Conservation (phyloP, 192 early-diverging fungal species). For the Lobosporangium transversale region DNA sequence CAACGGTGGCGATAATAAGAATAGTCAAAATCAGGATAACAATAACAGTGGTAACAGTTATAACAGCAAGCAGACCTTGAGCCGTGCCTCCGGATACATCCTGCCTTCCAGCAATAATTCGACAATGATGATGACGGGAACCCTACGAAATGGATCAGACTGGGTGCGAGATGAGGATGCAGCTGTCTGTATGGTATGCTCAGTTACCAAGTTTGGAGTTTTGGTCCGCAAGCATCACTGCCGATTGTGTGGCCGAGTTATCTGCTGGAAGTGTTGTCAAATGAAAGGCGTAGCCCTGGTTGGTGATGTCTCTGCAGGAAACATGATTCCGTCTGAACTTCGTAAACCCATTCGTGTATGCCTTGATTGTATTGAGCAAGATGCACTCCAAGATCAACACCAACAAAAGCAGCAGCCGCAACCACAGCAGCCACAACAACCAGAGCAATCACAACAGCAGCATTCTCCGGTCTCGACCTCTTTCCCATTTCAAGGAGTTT, state of each 20-base stretch:
- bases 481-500: conserved; percentile 28
- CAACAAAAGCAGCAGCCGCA: conserved; percentile 7
- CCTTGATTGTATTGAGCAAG: conserved; percentile 40
- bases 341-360: conserved; percentile 35
- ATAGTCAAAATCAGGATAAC: too few species aligned
- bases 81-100: not conserved
- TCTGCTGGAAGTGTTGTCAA: conserved; percentile 69
- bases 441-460: conserved; percentile 1
- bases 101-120: conserved; percentile 4
- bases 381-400: not conserved
- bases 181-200: conserved; percentile 50
- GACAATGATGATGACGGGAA: conserved; percentile 5
- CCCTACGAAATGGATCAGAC: conserved; percentile 23
- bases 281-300: conserved; percentile 39
- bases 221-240: conserved; percentile 70
- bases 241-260: conserved; percentile 73
- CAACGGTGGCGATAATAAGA: too few species aligned
- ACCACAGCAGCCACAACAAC: too few species aligned
- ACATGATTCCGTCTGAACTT: conserved; percentile 1
- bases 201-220: conserved; percentile 39
- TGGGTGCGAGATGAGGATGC: conserved; percentile 54
- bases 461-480: conserved; percentile 7
- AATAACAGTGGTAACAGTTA: not conserved
- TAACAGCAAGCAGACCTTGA: not conserved
- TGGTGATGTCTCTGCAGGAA: not conserved